Base-by-base conservation (phyloP, 2,329 filamentous ascomycete genomes). In the Alternaria brassicae region DNA sequence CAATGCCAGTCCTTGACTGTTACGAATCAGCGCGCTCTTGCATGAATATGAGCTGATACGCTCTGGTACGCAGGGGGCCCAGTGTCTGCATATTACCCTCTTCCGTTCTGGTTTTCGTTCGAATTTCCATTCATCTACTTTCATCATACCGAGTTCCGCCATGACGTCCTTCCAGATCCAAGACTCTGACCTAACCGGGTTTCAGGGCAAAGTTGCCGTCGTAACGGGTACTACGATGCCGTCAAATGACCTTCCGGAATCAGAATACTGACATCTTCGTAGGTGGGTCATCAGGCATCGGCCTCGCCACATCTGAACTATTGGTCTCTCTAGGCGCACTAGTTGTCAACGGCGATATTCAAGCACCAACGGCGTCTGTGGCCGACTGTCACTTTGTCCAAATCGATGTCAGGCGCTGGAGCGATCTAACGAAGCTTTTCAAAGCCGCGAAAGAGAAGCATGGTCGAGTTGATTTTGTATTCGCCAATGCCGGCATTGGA, bases 251-350 rank as follows among this genome's bases (percentile, higher is more conserved):
- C 15, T n/a, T 32, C 7, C 27, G 30, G 19, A 44, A 25, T 15
- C 30, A 32, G 7, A 28, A 25, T 6, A 45, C 51, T 57, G 30
- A 52, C 36, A 44, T 28, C 2, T 17, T 39, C 41, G 21, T 54
- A 82, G 85, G 86, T 55, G 83, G 83, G 57, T 85, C 83, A 0
- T 86, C 84, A 6, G 86, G 86, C 36, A 88, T 88, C 53, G 86
- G 86, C 37, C 79, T 86, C 21, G 83, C 83, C 39, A 86, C 86
- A 3, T 79, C 81, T 12, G 70, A 81, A 5, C 76, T 85, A 4
- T 81, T 87, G 17, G 77, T 86, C 3, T 77, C 80, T 2, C 71
- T 82, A 0, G 85, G 85, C 34, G 85, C 85, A 27, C 78, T 74
- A n/a, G 85, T 88, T 13, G 77, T 88, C 57, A 82, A 79, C 37